Conservation (phyloP, 2,329 filamentous ascomycete species). For the Fusarium keratoplasticum region DNA sequence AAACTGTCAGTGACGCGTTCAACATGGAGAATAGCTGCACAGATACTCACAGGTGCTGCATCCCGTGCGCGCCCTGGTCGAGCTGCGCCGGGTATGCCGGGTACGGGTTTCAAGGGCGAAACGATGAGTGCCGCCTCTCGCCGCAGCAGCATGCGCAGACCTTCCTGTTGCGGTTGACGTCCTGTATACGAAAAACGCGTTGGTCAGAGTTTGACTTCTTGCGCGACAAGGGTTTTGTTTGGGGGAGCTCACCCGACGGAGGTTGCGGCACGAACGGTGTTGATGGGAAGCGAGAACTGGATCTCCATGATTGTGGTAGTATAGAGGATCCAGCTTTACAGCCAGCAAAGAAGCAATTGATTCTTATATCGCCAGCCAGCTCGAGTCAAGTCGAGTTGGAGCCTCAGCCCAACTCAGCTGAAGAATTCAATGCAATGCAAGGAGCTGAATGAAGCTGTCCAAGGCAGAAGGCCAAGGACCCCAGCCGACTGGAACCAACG, state of each 20-base stretch:
- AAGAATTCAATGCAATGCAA: slow-evolving; percentile 15
- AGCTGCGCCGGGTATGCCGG: slow-evolving; percentile 53
- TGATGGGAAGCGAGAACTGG: slow-evolving; percentile 51
- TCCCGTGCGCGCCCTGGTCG: slow-evolving; percentile 52
- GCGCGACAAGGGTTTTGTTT: slow-evolving; percentile 14
- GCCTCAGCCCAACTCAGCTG: slow-evolving; percentile 10
- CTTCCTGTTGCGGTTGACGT: slow-evolving; percentile 29
- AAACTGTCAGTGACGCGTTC: slow-evolving; percentile 14
- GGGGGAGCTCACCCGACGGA: slow-evolving; percentile 40
- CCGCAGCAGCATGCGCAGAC: slow-evolving; percentile 29
- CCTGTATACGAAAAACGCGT: slow-evolving; percentile 16
- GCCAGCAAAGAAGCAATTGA: neutral
- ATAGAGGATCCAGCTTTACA: slow-evolving; percentile 15
- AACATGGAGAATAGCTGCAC: neutral
- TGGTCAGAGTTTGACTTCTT: slow-evolving; percentile 22
- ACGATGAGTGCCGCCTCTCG: slow-evolving; percentile 48
- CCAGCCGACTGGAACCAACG: neutral
- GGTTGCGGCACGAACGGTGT: slow-evolving; percentile 30
- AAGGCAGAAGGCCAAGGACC: slow-evolving; percentile 27
- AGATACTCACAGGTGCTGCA: slow-evolving; percentile 52
- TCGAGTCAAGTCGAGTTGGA: neutral
- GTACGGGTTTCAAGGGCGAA: slow-evolving; percentile 54
- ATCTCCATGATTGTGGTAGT: slow-evolving; percentile 49
- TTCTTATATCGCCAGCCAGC: neutral
- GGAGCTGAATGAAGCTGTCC: slow-evolving; percentile 10